phyloP scores from a whole-genome alignment of 495 filamentous ascomycete genomes.

The Coniosporium apollinis region DNA sequence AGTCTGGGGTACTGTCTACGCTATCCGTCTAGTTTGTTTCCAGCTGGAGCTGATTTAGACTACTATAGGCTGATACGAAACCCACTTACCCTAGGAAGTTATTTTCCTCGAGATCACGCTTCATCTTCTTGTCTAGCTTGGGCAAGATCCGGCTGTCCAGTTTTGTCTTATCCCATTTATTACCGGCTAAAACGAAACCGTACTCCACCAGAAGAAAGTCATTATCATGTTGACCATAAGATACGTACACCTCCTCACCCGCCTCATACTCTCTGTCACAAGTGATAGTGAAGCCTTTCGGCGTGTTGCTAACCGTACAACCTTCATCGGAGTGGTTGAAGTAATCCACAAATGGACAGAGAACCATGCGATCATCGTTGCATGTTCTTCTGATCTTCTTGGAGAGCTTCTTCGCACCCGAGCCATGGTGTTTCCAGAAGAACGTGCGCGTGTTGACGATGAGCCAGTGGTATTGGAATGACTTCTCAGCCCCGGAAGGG shows the following conservation, averaged over 20 bases:
- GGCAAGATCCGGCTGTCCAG: not conserved
- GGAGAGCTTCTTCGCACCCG: slow-evolving; percentile 31
- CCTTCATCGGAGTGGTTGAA: slow-evolving; percentile 62
- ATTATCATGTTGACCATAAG: slow-evolving; percentile 65
- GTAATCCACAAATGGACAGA: slow-evolving; percentile 75
- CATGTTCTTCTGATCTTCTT: slow-evolving; percentile 30
- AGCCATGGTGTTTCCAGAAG: slow-evolving; percentile 30
- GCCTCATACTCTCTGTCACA: slow-evolving; percentile 34
- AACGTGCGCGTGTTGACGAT: slow-evolving; percentile 75
- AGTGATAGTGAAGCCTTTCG: slow-evolving; percentile 43
- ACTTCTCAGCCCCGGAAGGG: slow-evolving; percentile 10
- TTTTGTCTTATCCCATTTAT: not conserved
- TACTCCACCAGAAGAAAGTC: slow-evolving; percentile 68
- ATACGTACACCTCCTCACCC: slow-evolving; percentile 64
- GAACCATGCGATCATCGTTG: slow-evolving; percentile 56
- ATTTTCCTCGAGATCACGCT: too few relatives aligned
- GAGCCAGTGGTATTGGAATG: slow-evolving; percentile 57
- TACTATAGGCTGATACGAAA: too few relatives aligned
- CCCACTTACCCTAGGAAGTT: too few relatives aligned
- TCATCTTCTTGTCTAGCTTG: too few relatives aligned
- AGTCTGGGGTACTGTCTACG: too few relatives aligned
- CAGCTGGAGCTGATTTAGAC: too few relatives aligned
- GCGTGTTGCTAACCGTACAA: slow-evolving; percentile 45
- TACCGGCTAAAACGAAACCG: slow-evolving; percentile 4
- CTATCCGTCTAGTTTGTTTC: too few relatives aligned